Conservation (phyloP, 1,139 yeast species). For the Hansenula anomala region DNA sequence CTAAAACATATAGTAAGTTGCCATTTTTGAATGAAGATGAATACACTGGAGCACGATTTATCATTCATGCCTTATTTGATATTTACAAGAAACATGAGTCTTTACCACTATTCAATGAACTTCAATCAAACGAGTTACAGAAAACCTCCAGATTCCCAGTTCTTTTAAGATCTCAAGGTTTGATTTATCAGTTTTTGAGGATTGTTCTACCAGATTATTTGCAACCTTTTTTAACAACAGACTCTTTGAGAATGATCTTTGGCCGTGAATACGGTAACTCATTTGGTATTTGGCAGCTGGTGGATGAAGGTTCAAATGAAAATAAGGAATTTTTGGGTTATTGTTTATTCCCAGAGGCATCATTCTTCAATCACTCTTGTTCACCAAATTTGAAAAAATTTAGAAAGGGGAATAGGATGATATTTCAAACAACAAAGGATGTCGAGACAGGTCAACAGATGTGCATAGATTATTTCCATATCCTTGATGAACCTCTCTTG, state of each 20-base stretch:
- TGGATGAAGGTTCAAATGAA: slow-evolving; percentile 28
- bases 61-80: slow-evolving; percentile 24
- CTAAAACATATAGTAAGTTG: slow-evolving; percentile 19
- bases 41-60: slow-evolving; percentile 34
- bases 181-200: slow-evolving; percentile 46
- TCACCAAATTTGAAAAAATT: slow-evolving; percentile 40
- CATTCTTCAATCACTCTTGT: slow-evolving; percentile 70
- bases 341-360: slow-evolving; percentile 62
- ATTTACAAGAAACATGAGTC: slow-evolving; percentile 12
- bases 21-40: slow-evolving; percentile 34
- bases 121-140: slow-evolving; percentile 53
- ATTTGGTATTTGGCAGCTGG: slow-evolving; percentile 65
- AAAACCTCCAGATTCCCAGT: slow-evolving; percentile 47
- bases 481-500: slow-evolving; percentile 35
- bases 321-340: slow-evolving; percentile 65
- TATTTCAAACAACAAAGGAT: slow-evolving; percentile 28
- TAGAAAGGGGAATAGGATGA: slow-evolving; percentile 30
- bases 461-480: slow-evolving; percentile 60
- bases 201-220: slow-evolving; percentile 36
- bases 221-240: slow-evolving; percentile 35
- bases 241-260: slow-evolving; percentile 40
- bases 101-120: slow-evolving; percentile 29
- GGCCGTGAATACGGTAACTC: slow-evolving; percentile 72
- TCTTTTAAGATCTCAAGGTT: slow-evolving; percentile 44
- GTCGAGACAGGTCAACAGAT: slow-evolving; percentile 45